Percentiles rank a stretch among this genome's conserved stretches.
Conservation (phyloP, 768 basidiomycete species). For the Sporobolomyces phaffii region DNA sequence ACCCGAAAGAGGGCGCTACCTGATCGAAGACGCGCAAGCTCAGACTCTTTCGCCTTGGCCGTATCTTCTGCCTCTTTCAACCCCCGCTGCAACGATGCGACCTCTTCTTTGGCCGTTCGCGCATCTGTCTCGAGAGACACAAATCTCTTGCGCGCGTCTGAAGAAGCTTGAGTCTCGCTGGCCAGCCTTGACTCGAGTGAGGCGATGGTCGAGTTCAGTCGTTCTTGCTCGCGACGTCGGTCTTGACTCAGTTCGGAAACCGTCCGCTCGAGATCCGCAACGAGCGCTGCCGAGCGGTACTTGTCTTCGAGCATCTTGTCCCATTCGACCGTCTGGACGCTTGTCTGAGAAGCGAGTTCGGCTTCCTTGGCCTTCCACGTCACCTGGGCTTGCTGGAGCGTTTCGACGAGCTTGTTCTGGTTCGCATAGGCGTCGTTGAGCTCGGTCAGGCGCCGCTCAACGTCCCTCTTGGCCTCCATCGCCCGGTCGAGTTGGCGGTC, state of each 20-base stretch:
- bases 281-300: background rate
- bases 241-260: conserved; percentile 21
- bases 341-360: conserved; percentile 58
- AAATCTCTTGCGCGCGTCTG: conserved; percentile 15
- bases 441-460: conserved; percentile 32
- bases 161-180: conserved; percentile 10
- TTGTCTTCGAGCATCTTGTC: conserved; percentile 50
- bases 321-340: conserved; percentile 57
- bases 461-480: conserved; percentile 26
- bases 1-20: too few species aligned
- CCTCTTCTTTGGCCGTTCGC: conserved; percentile 58
- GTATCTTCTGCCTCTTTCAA: conserved; percentile 67
- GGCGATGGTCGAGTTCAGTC: background rate
- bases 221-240: conserved; percentile 24
- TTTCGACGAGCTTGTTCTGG: conserved; percentile 76
- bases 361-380: conserved; percentile 61
- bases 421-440: conserved; percentile 65
- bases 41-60: conserved; percentile 70
- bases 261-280: conserved; percentile 11
- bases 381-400: conserved; percentile 69
- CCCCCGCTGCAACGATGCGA: conserved; percentile 69
- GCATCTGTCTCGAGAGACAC: conserved; percentile 21
- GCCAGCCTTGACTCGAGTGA: conserved; percentile 18
- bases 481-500: conserved; percentile 66
- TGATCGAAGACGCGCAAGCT: conserved; percentile 55